Evolutionary conservation across 2,329 filamentous ascomycete genomes (phyloP), one percentile per base, ranked within the genome.

Genomic region (Spiromastix sp.): DNA sequence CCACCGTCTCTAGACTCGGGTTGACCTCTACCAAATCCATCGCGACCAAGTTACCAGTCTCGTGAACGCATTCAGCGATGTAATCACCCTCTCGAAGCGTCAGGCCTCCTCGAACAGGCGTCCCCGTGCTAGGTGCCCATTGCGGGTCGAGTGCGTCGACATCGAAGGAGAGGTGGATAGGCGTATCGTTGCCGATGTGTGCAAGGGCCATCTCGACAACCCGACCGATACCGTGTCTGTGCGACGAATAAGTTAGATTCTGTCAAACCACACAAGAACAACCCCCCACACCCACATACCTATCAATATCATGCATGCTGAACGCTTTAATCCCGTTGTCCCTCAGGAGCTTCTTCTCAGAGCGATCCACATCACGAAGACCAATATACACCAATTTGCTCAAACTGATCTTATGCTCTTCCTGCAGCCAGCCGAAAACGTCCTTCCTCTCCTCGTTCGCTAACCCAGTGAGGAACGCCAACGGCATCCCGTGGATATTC

Each of bases 181-280:
- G 91, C 0, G 87, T 95, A 57, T 96, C 91, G 52, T 70, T 76
- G 48, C 91, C 91, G 47, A 96, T 93, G 67, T 95, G 87, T 20
- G 81, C 89, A 35, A 98, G 72, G n/a, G 89, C 89, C 89, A 95
- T 93, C 54, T 96, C 91, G 66, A 98, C 86, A 45, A 98, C 85
- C 46, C 81, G 81, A 37, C 91, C 91, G 51, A 98, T 98, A 30
- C 91, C 91, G 55, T 96, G 72, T 36, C 85, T 86, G 44, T 30
- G 11, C 6, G 19, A n/a, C n/a, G n/a, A n/a, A 24, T 24, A 7
- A 7, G 21, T n/a, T 7, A 24, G 21, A 7, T 24, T n/a, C 21
- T 24, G 21, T 7, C 26, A 31, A 13, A 12, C 17, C 10, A 26
- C 30, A 16, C 15, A 19, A 6, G 32, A 32, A 24, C 8, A 11